phyloP scores from a whole-genome alignment of 2,329 filamentous ascomycete species.

The Penicillium crustosum region DNA sequence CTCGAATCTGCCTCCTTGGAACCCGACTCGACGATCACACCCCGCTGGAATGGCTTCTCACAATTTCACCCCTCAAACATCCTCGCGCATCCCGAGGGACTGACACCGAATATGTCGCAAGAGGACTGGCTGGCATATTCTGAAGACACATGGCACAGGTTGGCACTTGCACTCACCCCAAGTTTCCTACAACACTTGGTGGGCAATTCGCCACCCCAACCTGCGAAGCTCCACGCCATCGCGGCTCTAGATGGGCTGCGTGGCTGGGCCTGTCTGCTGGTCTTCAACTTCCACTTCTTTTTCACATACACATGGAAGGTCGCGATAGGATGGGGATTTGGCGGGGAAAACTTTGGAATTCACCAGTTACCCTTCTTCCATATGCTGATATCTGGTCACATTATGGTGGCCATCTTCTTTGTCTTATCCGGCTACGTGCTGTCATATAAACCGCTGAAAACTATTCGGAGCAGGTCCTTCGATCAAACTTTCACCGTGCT shows the following conservation, averaged over 20 bases:
- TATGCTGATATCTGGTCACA: conserved; percentile 46
- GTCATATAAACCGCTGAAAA: conserved; percentile 44
- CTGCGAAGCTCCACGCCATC: conserved; percentile 38
- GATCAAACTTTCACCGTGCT: conserved; percentile 43
- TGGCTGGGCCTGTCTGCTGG: conserved; percentile 46
- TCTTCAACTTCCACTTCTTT: conserved; percentile 50
- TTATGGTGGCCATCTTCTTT: conserved; percentile 52
- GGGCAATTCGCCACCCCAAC: conserved; percentile 29
- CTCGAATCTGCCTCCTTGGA: conserved; percentile 27
- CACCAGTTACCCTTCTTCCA: conserved; percentile 46
- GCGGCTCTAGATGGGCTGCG: conserved; percentile 45
- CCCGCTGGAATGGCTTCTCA: conserved; percentile 27
- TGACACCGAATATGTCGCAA: conserved; percentile 21
- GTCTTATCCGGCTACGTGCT: conserved; percentile 52
- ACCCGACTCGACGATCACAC: conserved; percentile 2
- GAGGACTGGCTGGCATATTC: conserved; percentile 29
- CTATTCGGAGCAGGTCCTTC: conserved; percentile 39
- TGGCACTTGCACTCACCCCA: conserved; percentile 36
- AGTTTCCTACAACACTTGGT: conserved; percentile 39
- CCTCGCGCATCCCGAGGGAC: conserved; percentile 20
- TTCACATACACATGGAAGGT: conserved; percentile 47
- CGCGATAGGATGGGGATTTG: conserved; percentile 43
- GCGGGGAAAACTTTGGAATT: conserved; percentile 40
- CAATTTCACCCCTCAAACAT: conserved; percentile 28
- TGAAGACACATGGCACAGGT: conserved; percentile 24